phyloP scores from a whole-genome alignment of 1,284 basidiomycete genomes.

The Rhizoctonia solani region DNA sequence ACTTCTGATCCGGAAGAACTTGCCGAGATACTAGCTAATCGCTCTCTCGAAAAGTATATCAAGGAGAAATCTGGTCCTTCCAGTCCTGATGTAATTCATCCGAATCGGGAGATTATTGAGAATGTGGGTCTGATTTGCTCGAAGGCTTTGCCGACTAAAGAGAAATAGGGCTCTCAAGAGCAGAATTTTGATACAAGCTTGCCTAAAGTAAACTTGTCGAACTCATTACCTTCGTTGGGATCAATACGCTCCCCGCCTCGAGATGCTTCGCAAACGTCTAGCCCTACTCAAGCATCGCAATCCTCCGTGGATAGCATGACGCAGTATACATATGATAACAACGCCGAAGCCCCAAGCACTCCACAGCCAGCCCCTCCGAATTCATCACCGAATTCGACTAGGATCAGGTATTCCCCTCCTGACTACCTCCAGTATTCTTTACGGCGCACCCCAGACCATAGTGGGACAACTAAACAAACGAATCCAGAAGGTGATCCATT shows the following conservation, averaged over 20 bases:
- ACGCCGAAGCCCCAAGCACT: background rate
- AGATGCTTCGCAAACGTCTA: background rate
- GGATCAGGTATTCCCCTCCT: constrained; percentile 18
- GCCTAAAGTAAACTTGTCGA: background rate
- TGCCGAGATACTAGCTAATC: constrained; percentile 8
- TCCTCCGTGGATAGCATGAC: background rate
- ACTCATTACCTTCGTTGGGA: background rate
- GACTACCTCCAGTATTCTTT: background rate
- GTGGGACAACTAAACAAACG: too few relatives aligned
- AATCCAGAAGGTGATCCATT: too few relatives aligned
- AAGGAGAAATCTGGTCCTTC: background rate
- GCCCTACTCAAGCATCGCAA: constrained; percentile 9
- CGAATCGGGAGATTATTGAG: too few relatives aligned
- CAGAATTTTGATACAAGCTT: too few relatives aligned
- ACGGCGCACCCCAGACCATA: too few relatives aligned
- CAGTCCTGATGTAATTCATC: background rate
- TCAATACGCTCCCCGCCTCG: background rate
- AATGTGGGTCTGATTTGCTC: too few relatives aligned
- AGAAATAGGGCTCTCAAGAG: too few relatives aligned
- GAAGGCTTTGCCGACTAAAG: too few relatives aligned
- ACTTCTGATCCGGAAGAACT: constrained; percentile 28
- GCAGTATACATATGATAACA: background rate
- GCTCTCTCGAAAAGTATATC: constrained; percentile 23
- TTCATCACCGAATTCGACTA: background rate
- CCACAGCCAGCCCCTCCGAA: background rate